Percentiles rank a stretch among this genome's conserved stretches.
Evolutionary conservation across 1,284 basidiomycete genomes (phyloP).

Genomic region (Cutaneotrichosporon curvatum): DNA sequence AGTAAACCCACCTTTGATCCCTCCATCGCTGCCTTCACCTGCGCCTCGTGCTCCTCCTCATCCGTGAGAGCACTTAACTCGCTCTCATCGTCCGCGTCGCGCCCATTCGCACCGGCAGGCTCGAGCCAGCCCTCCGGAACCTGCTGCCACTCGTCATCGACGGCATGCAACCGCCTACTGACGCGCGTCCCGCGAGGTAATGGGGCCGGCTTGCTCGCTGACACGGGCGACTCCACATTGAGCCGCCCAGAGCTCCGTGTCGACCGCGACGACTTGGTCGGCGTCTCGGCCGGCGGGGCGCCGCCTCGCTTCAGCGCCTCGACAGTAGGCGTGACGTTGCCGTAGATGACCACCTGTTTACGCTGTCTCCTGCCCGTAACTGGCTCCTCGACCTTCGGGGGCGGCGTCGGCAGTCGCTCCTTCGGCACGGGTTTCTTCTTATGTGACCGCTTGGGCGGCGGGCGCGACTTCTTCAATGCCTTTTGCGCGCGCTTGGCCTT

Average conservation of each 20-base stretch:
- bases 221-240: background rate
- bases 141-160: constrained; percentile 45
- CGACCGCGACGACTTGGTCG: constrained; percentile 13
- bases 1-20: background rate
- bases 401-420: constrained; percentile 8
- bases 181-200: constrained; percentile 29
- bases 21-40: constrained; percentile 9
- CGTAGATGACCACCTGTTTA: constrained; percentile 36
- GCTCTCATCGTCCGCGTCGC: constrained; percentile 30
- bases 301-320: constrained; percentile 31
- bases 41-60: constrained; percentile 30
- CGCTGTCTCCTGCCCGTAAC: constrained; percentile 28
- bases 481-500: constrained; percentile 32
- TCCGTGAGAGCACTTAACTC: constrained; percentile 44
- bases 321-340: constrained; percentile 33
- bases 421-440: constrained; percentile 13
- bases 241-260: constrained; percentile 10
- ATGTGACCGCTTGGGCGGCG: constrained; percentile 20
- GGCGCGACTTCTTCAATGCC: constrained; percentile 8
- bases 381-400: constrained; percentile 1
- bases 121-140: constrained; percentile 44
- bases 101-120: constrained; percentile 4
- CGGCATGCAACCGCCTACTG: constrained; percentile 27
- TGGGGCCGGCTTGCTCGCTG: constrained; percentile 15
- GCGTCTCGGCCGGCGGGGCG: background rate